Base-by-base conservation (phyloP, 441 rosid genomes). In the Francoa sonchifolia region DNA sequence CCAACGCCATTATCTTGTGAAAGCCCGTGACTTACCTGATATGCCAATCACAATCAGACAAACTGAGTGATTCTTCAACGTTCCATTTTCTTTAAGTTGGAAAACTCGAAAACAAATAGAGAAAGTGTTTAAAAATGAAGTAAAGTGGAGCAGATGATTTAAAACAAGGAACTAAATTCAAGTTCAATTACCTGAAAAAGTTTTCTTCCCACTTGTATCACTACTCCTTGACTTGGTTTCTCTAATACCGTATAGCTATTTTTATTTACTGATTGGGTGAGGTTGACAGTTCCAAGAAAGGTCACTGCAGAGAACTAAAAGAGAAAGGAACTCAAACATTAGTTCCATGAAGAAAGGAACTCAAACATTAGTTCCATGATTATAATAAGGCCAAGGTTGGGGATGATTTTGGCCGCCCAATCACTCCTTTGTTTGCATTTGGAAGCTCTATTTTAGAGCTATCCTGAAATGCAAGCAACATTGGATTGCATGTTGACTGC, bases 161-260 rank as follows among this genome's bases (percentile, higher is more conserved):
- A 21, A 21, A 21, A 21, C 25, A 21, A 2, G 25, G 25, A 39
- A 29, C 12, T 17, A 37, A 47, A 50, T 42, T 29, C 39, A 55
- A 20, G 50, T 42, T 54, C 44, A 39, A 22, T 42, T 67, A 78
- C 95, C 88, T 70, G 77, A 67, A 76, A 57, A 60, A 78, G 72
- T 60, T 81, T 73, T 58, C 83, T 64, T 43, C 76, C 75, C 20
- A 68, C 53, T 27, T 16, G 67, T 36, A 76, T 59, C 10, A 67
- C 68, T 15, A 65, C 67, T 45, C 71, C 76, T 49, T 59, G 67
- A 61, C 54, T 59, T 26, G 46, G 52, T 48, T 67, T 63, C 36
- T 65, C 61, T 8, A 43, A 58, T 28, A 39, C 50, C 32, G 21
- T 16, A 19, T 30, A 43, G 31, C 50, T 36, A 42, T 69, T 47